phyloP scores from a whole-genome alignment of 179 eudicot genomes.

The Beta macrorhiza region DNA sequence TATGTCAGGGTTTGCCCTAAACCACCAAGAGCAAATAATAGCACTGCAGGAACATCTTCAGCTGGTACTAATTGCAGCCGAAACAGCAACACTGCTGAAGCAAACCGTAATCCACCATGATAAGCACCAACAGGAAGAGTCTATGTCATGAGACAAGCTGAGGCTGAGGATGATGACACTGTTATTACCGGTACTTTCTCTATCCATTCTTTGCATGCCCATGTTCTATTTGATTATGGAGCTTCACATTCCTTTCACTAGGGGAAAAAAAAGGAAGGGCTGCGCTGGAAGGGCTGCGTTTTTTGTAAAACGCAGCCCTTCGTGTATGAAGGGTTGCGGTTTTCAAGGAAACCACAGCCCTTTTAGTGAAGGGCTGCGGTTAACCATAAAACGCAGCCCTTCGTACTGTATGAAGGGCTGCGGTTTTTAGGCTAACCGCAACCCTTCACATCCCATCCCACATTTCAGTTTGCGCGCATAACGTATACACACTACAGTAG shows the following conservation, averaged over 20 bases:
- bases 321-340: no score
- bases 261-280: no score
- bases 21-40: not conserved
- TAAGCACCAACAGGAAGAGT: not conserved
- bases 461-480: no score
- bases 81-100: not conserved
- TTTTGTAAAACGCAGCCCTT: no score
- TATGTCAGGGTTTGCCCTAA: not conserved
- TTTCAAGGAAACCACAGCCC: no score
- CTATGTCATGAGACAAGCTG: not conserved
- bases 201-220: not conserved
- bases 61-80: not conserved
- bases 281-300: no score
- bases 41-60: not conserved
- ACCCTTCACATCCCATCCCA: no score
- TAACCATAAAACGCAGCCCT: no score
- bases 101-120: not conserved
- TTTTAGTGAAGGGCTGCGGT: no score
- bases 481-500: no score
- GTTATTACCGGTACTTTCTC: not conserved
- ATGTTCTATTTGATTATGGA: not conserved
- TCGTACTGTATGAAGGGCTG: no score
- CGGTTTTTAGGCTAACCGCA: no score
- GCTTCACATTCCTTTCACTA: not conserved
- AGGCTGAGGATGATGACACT: not conserved